Evolutionary conservation across 2,329 filamentous ascomycete species (phyloP).

Genomic region (Fusarium solani-melongenae): DNA sequence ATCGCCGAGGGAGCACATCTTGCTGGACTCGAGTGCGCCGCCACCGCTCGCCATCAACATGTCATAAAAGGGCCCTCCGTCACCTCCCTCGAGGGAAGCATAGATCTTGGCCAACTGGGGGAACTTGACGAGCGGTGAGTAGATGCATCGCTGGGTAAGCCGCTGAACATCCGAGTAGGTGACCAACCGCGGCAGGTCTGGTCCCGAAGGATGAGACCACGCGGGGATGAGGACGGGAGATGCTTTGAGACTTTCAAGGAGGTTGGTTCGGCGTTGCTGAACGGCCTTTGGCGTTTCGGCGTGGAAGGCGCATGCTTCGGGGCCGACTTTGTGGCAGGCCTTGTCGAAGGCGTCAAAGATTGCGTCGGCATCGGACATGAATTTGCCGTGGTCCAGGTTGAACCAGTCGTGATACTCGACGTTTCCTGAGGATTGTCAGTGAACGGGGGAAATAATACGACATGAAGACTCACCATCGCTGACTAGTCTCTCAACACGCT

Average conservation of each 20-base stretch:
- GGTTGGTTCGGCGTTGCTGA: conserved; percentile 49
- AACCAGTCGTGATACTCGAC: conserved; percentile 67
- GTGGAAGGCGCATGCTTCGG: conserved; percentile 58
- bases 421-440: conserved; percentile 49
- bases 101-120: conserved; percentile 55
- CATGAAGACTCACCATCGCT: conserved; percentile 64
- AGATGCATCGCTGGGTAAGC: conserved; percentile 56
- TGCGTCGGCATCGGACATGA: conserved; percentile 65
- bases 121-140: conserved; percentile 57
- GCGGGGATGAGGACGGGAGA: conserved; percentile 57
- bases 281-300: conserved; percentile 51
- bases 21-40: conserved; percentile 13
- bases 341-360: conserved; percentile 64
- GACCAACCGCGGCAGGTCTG: conserved; percentile 59
- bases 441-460: too few relatives aligned
- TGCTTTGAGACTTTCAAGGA: conserved; percentile 55
- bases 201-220: conserved; percentile 40
- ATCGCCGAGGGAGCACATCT: conserved; percentile 39
- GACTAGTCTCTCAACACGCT: conserved; percentile 61
- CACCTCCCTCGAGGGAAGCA: conserved; percentile 55
- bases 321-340: conserved; percentile 64
- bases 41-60: conserved; percentile 36
- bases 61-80: conserved; percentile 58
- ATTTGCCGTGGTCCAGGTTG: conserved; percentile 56
- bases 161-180: conserved; percentile 61